Evolutionary conservation across 2,329 filamentous ascomycete species (phyloP).

Genomic region (Aspergillus latus): DNA sequence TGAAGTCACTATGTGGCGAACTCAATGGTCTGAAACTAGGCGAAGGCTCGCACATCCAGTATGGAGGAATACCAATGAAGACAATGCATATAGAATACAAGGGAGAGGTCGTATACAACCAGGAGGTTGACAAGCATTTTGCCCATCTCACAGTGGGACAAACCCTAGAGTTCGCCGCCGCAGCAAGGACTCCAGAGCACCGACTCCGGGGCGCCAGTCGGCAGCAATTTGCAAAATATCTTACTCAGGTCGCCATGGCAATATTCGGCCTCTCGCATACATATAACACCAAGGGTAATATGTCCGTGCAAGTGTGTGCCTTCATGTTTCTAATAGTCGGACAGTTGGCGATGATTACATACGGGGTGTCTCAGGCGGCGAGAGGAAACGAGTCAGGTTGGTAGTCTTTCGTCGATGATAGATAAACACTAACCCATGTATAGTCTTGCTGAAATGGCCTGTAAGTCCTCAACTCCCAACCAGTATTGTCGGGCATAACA

Average conservation of each 20-base stretch:
- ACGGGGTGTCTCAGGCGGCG: conserved; percentile 62
- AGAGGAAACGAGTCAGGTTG: conserved; percentile 59
- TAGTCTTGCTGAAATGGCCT: conserved; percentile 40
- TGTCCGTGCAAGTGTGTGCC: background rate
- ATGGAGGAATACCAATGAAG: conserved; percentile 64
- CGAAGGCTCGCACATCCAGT: conserved; percentile 72
- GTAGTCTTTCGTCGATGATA: conserved; percentile 29
- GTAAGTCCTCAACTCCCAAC: conserved; percentile 21
- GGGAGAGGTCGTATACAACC: conserved; percentile 42
- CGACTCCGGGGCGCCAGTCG: conserved; percentile 45
- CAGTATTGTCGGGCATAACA: background rate
- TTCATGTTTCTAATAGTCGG: conserved; percentile 3
- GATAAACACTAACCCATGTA: background rate
- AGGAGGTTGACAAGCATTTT: conserved; percentile 52
- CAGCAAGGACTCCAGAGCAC: conserved; percentile 49
- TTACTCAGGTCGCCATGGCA: conserved; percentile 43
- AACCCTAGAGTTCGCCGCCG: conserved; percentile 58
- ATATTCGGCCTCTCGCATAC: conserved; percentile 45
- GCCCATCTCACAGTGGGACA: conserved; percentile 58
- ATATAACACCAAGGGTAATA: conserved; percentile 46
- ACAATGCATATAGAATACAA: conserved; percentile 67
- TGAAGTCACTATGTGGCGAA: conserved; percentile 81
- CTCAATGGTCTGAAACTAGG: conserved; percentile 75
- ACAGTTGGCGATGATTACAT: conserved; percentile 56
- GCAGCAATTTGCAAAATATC: conserved; percentile 44